phyloP scores from a whole-genome alignment of 768 basidiomycete genomes.

The Naganishia friedmannii region DNA sequence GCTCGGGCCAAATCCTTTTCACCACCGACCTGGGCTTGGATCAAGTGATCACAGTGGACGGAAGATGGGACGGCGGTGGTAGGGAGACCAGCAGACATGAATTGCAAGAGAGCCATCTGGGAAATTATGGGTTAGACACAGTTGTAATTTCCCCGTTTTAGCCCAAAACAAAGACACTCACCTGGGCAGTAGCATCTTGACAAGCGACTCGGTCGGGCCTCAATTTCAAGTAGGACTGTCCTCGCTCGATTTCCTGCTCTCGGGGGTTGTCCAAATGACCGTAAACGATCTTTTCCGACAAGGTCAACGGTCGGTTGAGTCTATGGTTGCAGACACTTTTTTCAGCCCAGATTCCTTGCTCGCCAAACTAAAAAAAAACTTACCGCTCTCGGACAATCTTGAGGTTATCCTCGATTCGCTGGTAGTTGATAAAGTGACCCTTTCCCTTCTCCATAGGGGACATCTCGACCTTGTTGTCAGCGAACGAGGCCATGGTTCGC shows the following conservation, averaged over 20 bases:
- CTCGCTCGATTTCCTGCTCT: constrained; percentile 64
- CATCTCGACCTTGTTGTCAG: constrained; percentile 53
- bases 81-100: constrained; percentile 99
- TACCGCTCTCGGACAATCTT: constrained; percentile 79
- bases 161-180: constrained; percentile 25
- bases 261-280: constrained; percentile 60
- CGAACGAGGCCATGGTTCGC: constrained; percentile 31
- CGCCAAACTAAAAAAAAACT: constrained; percentile 24
- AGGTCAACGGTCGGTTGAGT: constrained; percentile 80
- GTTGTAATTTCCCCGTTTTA: background rate
- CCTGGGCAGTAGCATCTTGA: constrained; percentile 56
- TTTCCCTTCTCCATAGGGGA: constrained; percentile 50
- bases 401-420: constrained; percentile 94
- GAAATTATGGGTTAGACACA: background rate
- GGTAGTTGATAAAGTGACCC: constrained; percentile 55
- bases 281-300: constrained; percentile 96
- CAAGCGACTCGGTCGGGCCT: constrained; percentile 72
- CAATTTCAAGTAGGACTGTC: constrained; percentile 92
- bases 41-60: constrained; percentile 98
- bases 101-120: constrained; percentile 98
- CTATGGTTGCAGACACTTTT: constrained; percentile 53
- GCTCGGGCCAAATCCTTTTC: constrained; percentile 89
- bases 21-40: constrained; percentile 94
- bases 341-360: background rate
- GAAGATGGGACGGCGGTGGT: constrained; percentile 96